phyloP scores from a whole-genome alignment of 2,329 filamentous ascomycete species.

The Helotiales sp. region DNA sequence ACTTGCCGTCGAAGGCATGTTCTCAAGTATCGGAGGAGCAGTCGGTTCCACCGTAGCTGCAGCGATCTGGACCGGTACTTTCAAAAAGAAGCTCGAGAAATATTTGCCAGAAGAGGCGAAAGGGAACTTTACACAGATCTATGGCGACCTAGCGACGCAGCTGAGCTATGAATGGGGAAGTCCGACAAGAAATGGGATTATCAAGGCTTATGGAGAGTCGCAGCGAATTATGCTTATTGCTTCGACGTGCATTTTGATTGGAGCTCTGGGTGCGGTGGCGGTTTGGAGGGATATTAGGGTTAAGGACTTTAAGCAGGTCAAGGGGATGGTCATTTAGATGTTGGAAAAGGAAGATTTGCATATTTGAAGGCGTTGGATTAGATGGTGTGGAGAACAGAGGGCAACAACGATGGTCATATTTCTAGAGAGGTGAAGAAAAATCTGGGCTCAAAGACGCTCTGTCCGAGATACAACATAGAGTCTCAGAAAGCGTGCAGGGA shows the following conservation, averaged over 20 bases:
- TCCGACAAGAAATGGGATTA: constrained; percentile 53
- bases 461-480: too few species aligned
- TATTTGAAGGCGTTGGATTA: background rate
- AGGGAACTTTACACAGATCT: constrained; percentile 40
- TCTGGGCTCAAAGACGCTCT: too few species aligned
- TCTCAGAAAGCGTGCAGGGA: too few species aligned
- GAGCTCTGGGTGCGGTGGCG: background rate
- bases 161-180: constrained; percentile 49
- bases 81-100: constrained; percentile 34
- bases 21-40: constrained; percentile 58
- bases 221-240: constrained; percentile 45
- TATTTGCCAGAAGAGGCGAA: constrained; percentile 43
- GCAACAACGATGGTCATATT: too few species aligned
- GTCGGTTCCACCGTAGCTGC: constrained; percentile 59
- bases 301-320: constrained; percentile 10
- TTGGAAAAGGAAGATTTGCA: background rate
- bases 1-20: constrained; percentile 59
- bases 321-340: constrained; percentile 16
- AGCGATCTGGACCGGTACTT: constrained; percentile 63
- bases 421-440: too few species aligned
- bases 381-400: background rate
- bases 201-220: constrained; percentile 50
- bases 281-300: constrained; percentile 14
- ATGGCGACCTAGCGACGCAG: constrained; percentile 52
- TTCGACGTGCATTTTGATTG: constrained; percentile 21